Conservation (phyloP, 805 yeast genomes). For the Schizosaccharomyces octosporus region DNA sequence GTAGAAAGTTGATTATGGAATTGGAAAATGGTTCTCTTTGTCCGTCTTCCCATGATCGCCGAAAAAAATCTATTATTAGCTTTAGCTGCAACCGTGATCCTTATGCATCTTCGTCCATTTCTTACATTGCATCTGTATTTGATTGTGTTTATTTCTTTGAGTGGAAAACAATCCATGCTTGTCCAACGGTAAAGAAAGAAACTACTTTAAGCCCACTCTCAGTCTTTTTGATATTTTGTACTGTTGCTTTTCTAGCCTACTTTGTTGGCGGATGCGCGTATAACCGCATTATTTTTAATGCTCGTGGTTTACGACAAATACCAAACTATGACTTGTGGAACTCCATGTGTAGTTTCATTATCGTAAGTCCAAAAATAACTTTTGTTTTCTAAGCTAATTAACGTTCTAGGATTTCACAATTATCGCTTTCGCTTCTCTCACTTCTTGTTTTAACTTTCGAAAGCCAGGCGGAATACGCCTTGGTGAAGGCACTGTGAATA, state of each 20-base stretch:
- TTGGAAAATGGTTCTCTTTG: conserved; percentile 38
- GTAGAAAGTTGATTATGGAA: conserved; percentile 42
- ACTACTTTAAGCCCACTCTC: conserved; percentile 23
- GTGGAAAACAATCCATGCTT: conserved; percentile 62
- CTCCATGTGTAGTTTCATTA: neutral
- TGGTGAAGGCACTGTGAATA: too few species aligned
- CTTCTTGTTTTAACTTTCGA: too few species aligned
- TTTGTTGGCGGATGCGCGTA: conserved; percentile 1
- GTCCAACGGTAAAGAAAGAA: conserved; percentile 29
- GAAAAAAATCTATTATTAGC: conserved; percentile 18
- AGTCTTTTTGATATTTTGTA: conserved; percentile 34
- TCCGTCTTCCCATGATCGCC: conserved; percentile 23
- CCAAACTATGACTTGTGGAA: conserved; percentile 1
- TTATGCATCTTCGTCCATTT: conserved; percentile 21
- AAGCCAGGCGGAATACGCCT: too few species aligned
- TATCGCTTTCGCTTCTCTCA: too few species aligned
- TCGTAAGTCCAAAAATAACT: neutral
- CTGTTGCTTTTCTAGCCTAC: conserved; percentile 4
- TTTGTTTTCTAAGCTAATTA: neutral
- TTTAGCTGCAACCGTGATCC: neutral
- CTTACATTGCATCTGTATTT: conserved; percentile 44
- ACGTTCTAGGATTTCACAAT: neutral
- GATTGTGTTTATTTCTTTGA: conserved; percentile 71
- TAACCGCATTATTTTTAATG: neutral
- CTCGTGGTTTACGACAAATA: conserved; percentile 1